Conservation (phyloP, 495 filamentous ascomycete genomes). For the Thozetella sp. region DNA sequence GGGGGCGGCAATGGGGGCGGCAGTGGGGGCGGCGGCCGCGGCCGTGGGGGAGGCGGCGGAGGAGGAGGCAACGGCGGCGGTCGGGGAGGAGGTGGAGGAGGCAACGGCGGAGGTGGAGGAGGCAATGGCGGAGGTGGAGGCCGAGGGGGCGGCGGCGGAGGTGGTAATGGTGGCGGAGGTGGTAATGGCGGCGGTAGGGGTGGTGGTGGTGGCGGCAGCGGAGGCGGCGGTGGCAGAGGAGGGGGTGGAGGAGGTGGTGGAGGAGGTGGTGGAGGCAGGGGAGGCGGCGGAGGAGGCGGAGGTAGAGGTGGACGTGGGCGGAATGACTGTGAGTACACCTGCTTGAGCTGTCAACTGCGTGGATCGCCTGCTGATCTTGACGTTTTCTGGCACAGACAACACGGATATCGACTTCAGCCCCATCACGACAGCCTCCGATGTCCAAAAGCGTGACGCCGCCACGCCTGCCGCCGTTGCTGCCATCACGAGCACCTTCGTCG, state of each 20-base stretch:
- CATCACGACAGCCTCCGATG: not conserved
- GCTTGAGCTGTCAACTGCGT: not conserved
- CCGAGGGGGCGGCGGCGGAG: constrained; percentile 2
- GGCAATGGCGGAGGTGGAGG: not conserved
- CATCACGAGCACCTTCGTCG: constrained; percentile 4
- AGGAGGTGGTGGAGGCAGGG: not conserved
- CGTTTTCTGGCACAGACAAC: not conserved
- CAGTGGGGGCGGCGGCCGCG: not conserved
- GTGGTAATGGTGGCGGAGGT: not conserved
- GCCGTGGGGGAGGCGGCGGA: not conserved
- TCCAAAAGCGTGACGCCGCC: not conserved
- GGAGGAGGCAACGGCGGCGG: not conserved
- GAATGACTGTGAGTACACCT: not conserved
- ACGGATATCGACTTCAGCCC: not conserved
- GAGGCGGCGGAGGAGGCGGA: not conserved
- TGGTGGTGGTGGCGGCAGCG: not conserved
- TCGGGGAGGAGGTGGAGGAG: not conserved
- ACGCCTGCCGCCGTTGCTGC: not conserved
- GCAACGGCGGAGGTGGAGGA: constrained; percentile 3
- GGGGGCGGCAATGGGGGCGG: not conserved
- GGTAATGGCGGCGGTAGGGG: not conserved
- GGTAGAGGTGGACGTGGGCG: not conserved
- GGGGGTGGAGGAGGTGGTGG: not conserved
- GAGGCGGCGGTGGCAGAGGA: not conserved
- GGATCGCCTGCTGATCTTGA: not conserved